A percentile compares a stretch with the other conserved stretches of the same genome.
Conservation (phyloP, 768 basidiomycete genomes). For the Vishniacozyma victoriae region DNA sequence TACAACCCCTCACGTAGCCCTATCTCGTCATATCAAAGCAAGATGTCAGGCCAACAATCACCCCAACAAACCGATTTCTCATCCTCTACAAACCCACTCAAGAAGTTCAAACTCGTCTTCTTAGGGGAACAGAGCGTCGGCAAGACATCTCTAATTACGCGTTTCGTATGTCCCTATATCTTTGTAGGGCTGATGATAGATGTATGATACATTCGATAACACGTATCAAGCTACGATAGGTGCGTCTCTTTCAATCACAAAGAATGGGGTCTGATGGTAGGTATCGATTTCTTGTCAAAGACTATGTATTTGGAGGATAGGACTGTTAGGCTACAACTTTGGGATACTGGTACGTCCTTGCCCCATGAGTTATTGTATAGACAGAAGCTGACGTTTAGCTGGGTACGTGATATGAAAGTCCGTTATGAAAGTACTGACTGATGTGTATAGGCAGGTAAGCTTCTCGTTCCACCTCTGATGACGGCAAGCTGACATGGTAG, state of each 20-base stretch:
- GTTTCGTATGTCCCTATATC: slow-evolving; percentile 52
- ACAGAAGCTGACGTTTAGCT: too few relatives aligned
- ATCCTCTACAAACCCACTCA: slow-evolving; percentile 47
- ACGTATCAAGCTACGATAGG: slow-evolving; percentile 62
- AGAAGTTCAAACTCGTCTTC: slow-evolving; percentile 92
- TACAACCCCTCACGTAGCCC: too few relatives aligned
- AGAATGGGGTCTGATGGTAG: background rate
- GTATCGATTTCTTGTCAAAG: slow-evolving; percentile 99
- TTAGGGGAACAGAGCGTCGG: slow-evolving; percentile 97
- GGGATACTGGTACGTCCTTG: slow-evolving; percentile 92
- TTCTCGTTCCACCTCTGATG: background rate
- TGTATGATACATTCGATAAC: slow-evolving; percentile 99
- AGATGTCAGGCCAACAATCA: too few relatives aligned
- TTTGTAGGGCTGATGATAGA: slow-evolving; percentile 49
- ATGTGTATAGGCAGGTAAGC: background rate
- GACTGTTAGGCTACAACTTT: slow-evolving; percentile 92
- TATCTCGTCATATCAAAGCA: too few relatives aligned
- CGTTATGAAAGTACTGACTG: background rate
- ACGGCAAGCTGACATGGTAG: too few relatives aligned
- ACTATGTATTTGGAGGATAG: slow-evolving; percentile 99
- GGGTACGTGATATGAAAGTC: background rate
- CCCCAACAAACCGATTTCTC: too few relatives aligned
- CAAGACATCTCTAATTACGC: slow-evolving; percentile 96
- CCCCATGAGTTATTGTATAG: too few relatives aligned
- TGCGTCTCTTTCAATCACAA: slow-evolving; percentile 1